phyloP scores from a whole-genome alignment of 164 flowering plant species.

The Aristolochia fimbriata region DNA sequence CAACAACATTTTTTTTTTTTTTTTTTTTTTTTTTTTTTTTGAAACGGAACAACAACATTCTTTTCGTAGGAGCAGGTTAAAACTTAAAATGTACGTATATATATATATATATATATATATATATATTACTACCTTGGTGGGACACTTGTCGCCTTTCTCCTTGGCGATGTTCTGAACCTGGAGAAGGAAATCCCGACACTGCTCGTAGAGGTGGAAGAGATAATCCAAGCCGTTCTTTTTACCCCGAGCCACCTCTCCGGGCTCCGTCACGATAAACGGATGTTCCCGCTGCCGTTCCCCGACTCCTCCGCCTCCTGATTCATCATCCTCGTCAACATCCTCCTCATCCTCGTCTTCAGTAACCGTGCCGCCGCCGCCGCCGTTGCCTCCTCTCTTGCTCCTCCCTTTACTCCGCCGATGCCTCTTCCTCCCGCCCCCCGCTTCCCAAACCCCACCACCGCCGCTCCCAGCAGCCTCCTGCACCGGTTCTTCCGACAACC shows the following conservation, averaged over 20 bases:
- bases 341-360: slow-evolving; percentile 3
- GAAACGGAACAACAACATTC: too few species aligned
- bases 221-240: slow-evolving; percentile 98
- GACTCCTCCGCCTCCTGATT: slow-evolving; percentile 12
- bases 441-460: slow-evolving; percentile 40
- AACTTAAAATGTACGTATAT: too few species aligned
- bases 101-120: too few species aligned
- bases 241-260: slow-evolving; percentile 95
- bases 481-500: slow-evolving; percentile 85
- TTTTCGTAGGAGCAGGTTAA: too few species aligned
- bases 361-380: too few species aligned
- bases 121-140: slow-evolving; percentile 99
- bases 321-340: slow-evolving; percentile 8
- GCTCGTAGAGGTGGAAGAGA: slow-evolving; percentile 89
- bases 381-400: background rate
- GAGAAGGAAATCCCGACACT: slow-evolving; percentile 77
- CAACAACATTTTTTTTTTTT: too few species aligned
- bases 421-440: slow-evolving; percentile 13
- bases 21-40: too few species aligned
- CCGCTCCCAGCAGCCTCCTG: slow-evolving; percentile 66
- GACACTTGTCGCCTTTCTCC: slow-evolving; percentile 92
- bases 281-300: slow-evolving; percentile 84
- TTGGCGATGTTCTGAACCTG: slow-evolving; percentile 86
- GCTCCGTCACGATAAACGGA: slow-evolving; percentile 94
- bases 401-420: slow-evolving; percentile 7